These are phyloP conservation scores for Boletus patriciae DNA, from an alignment of 768 basidiomycete species.

Conservation along the genomic window DNA sequence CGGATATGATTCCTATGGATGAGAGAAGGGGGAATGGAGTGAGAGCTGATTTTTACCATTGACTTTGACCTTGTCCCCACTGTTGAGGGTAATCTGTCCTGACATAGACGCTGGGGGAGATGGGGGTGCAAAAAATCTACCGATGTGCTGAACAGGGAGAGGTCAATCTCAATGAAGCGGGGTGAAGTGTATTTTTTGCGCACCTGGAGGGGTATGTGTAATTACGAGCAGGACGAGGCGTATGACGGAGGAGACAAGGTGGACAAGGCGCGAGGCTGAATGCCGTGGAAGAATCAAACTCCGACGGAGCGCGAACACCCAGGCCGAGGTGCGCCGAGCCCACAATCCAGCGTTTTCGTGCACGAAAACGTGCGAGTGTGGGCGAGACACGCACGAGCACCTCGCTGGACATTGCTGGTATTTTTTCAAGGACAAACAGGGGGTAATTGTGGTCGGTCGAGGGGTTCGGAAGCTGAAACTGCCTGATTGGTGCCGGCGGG, in stretches of 20 bases:
- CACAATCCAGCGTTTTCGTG: background rate
- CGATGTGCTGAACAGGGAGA: slow-evolving; percentile 2
- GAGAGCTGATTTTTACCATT: slow-evolving; percentile 61
- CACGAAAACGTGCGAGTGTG: background rate
- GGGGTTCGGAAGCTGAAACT: slow-evolving; percentile 13
- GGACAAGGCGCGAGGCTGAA: slow-evolving; percentile 34
- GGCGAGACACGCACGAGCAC: too few relatives aligned
- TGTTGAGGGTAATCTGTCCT: slow-evolving; percentile 62
- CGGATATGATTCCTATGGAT: slow-evolving; percentile 34
- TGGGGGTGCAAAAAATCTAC: slow-evolving; percentile 31
- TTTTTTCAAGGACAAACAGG: background rate
- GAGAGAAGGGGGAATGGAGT: slow-evolving; percentile 15
- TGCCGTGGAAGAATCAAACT: slow-evolving; percentile 35
- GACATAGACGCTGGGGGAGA: slow-evolving; percentile 27
- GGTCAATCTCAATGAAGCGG: background rate
- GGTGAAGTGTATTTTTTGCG: slow-evolving; percentile 21
- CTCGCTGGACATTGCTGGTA: background rate
- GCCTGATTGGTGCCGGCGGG: slow-evolving; percentile 13
- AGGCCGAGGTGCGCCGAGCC: slow-evolving; percentile 12
- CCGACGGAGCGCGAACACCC: slow-evolving; percentile 37
- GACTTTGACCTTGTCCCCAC: slow-evolving; percentile 79
- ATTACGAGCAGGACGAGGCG: slow-evolving; percentile 23
- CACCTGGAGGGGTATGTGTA: slow-evolving; percentile 22
- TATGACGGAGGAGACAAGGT: slow-evolving; percentile 37
- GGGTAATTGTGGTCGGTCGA: background rate